phyloP scores from a whole-genome alignment of 2,329 filamentous ascomycete species.

The Xylaria multiplex region DNA sequence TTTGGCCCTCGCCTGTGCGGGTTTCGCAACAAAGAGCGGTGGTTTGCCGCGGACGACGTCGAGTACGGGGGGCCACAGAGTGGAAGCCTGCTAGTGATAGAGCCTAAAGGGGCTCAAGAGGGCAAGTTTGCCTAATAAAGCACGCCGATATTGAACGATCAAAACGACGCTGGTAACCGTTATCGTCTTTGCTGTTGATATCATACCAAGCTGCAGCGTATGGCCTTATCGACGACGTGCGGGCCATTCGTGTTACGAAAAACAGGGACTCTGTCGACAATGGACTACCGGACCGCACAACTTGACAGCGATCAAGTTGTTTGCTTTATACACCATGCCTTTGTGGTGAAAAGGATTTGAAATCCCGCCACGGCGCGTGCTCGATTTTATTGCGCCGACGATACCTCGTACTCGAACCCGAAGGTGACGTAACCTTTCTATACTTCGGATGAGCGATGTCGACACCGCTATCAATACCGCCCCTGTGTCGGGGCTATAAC shows the following conservation, averaged over 20 bases:
- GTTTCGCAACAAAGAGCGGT: conserved; percentile 36
- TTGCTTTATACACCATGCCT: not conserved
- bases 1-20: conserved; percentile 42
- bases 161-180: not conserved
- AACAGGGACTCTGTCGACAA: not conserved
- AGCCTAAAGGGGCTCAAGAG: not conserved
- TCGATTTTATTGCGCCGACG: not conserved
- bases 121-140: not conserved
- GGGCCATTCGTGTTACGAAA: not conserved
- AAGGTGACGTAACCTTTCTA: not conserved
- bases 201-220: not conserved
- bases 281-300: not conserved
- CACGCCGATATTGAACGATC: not conserved
- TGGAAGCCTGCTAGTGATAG: not conserved
- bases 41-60: conserved; percentile 34
- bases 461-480: not conserved
- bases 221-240: not conserved
- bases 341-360: not conserved
- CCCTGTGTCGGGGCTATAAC: not conserved
- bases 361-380: not conserved
- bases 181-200: not conserved
- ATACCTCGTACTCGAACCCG: not conserved
- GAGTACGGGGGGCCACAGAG: conserved; percentile 30
- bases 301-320: not conserved
- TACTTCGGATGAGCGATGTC: no score